Evolutionary conservation across 495 filamentous ascomycete species (phyloP).

Genomic region (Staphylotrichum tortipilum): DNA sequence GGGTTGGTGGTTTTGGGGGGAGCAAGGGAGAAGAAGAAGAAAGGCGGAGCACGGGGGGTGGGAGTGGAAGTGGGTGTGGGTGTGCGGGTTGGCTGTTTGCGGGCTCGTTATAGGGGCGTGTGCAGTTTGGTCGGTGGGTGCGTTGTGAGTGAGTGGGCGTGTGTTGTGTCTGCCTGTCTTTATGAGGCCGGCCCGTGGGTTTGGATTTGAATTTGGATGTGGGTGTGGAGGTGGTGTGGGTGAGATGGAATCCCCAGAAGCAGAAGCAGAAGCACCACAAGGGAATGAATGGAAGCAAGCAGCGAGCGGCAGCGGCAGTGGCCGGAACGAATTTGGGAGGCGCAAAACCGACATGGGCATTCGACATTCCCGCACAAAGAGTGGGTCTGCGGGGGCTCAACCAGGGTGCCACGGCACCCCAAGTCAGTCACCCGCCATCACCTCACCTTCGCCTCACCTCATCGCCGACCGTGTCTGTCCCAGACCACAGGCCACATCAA

Average conservation of each 20-base stretch:
- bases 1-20: too few relatives aligned
- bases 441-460: neutral
- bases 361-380: conserved; percentile 8
- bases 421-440: too few relatives aligned
- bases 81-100: too few relatives aligned
- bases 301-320: conserved; percentile 23
- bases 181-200: too few relatives aligned
- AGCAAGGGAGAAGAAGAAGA: conserved; percentile 15
- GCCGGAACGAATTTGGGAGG: conserved; percentile 23
- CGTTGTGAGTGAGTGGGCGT: too few relatives aligned
- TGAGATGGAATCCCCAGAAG: conserved; percentile 13
- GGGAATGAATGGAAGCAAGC: too few relatives aligned
- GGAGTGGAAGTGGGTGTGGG: conserved; percentile 15
- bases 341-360: conserved; percentile 15
- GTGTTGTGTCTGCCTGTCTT: too few relatives aligned
- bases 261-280: conserved; percentile 14
- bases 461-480: neutral
- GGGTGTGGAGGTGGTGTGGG: too few relatives aligned
- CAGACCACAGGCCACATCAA: too few relatives aligned
- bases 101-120: too few relatives aligned
- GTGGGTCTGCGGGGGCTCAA: conserved; percentile 9
- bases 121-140: too few relatives aligned
- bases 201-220: too few relatives aligned
- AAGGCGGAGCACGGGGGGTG: conserved; percentile 19
- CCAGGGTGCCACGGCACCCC: neutral